phyloP scores from a whole-genome alignment of 2,329 filamentous ascomycete species.

The Rhynchosporium secalis region DNA sequence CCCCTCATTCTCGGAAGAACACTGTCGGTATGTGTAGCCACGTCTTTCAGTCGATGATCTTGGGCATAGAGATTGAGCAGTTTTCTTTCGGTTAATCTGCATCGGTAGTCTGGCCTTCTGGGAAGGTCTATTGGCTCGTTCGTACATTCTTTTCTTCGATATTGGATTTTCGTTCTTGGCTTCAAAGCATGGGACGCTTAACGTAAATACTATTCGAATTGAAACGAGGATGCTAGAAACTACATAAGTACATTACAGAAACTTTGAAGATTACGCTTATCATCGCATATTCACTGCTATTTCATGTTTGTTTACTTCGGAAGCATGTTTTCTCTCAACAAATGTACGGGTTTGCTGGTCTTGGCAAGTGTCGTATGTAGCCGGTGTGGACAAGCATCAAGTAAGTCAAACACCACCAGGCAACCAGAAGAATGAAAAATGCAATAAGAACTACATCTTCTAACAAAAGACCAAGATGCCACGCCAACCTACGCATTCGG shows the following conservation, averaged over 20 bases:
- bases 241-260: background rate
- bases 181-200: no score
- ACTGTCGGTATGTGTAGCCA: no score
- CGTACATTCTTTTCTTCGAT: conserved; percentile 5
- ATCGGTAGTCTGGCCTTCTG: background rate
- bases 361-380: background rate
- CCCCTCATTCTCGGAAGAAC: background rate
- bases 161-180: background rate
- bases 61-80: background rate
- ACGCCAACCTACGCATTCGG: conserved; percentile 39
- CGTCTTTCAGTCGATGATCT: background rate
- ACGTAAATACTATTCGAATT: background rate
- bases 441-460: no score
- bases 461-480: background rate
- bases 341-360: background rate
- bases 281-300: background rate
- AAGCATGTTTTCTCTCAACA: background rate
- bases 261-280: background rate
- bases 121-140: background rate
- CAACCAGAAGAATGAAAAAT: background rate
- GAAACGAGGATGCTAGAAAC: background rate
- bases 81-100: background rate
- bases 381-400: background rate
- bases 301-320: no score
- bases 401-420: background rate